Evolutionary conservation across 164 flowering plant species (phyloP).

Genomic region (Aristolochia californica): DNA sequence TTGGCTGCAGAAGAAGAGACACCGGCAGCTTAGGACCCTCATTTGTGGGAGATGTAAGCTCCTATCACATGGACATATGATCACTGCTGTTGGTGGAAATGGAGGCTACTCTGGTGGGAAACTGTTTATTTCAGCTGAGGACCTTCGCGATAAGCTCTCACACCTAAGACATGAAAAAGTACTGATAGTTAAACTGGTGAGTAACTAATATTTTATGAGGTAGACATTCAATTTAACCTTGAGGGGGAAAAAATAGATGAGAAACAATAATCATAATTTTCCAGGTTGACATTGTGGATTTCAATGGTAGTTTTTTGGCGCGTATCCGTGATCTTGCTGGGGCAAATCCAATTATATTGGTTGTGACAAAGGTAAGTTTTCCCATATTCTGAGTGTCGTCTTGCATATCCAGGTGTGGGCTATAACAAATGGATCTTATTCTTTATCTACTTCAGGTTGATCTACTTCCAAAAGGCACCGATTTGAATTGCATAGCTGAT

Average conservation of each 20-base stretch:
- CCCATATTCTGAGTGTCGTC: no score
- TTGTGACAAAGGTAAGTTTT: constrained; percentile 71
- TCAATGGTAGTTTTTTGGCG: constrained; percentile 94
- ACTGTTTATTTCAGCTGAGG: constrained; percentile 81
- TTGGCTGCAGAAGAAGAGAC: constrained; percentile 80
- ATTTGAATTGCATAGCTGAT: constrained; percentile 90
- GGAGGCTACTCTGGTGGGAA: constrained; percentile 97
- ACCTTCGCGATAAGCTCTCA: constrained; percentile 75
- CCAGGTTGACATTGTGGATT: constrained; percentile 96
- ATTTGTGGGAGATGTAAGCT: constrained; percentile 85
- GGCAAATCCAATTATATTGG: constrained; percentile 91
- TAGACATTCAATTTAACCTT: background rate
- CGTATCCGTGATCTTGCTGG: constrained; percentile 92
- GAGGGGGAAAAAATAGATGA: background rate
- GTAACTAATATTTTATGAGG: background rate
- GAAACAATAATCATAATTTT: background rate
- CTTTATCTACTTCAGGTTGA: constrained; percentile 49
- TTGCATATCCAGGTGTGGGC: no score
- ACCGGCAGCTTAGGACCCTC: constrained; percentile 72
- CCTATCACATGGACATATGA: constrained; percentile 92
- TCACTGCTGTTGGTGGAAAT: constrained; percentile 97
- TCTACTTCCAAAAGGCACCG: constrained; percentile 92
- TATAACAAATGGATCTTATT: background rate
- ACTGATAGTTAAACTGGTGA: constrained; percentile 79
- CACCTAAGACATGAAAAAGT: constrained; percentile 76